A percentile compares a stretch with the other conserved stretches of the same genome.
phyloP scores from a whole-genome alignment of 75 land plant species.

The Pinus albicaulis region DNA sequence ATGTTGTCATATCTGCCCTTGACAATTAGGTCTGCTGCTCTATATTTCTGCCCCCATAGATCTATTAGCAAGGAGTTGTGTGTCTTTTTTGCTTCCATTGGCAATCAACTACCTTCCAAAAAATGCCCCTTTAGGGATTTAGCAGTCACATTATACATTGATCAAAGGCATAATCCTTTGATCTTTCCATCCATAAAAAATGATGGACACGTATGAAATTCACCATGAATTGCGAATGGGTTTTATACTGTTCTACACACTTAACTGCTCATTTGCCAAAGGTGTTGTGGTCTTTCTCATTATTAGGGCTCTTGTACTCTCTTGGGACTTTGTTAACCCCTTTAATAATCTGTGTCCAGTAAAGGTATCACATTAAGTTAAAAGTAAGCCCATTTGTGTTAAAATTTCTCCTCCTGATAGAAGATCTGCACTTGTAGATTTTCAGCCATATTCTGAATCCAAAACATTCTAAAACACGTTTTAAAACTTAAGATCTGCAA shows the following conservation, averaged over 20 bases:
- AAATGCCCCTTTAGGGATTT: neutral
- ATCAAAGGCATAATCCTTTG: neutral
- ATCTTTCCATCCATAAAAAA: neutral
- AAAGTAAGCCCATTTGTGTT: neutral
- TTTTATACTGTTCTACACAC: neutral
- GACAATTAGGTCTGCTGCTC: neutral
- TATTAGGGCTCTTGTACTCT: neutral
- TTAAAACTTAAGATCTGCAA: no score
- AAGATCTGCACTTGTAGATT: no score
- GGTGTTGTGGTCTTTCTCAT: neutral
- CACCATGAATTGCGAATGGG: neutral
- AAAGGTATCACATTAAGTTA: neutral
- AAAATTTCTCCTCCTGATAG: no score
- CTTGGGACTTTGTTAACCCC: neutral
- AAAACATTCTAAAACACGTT: no score
- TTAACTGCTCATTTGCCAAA: neutral
- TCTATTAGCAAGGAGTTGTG: neutral
- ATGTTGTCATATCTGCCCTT: no score
- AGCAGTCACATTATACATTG: neutral
- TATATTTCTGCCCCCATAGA: neutral
- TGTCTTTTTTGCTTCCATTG: neutral
- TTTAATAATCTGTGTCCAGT: neutral
- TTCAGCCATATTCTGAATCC: no score
- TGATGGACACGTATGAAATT: neutral
- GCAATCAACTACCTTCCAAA: neutral